Evolutionary conservation across 1,284 basidiomycete species (phyloP).

Genomic region (Malassezia dermatis): DNA sequence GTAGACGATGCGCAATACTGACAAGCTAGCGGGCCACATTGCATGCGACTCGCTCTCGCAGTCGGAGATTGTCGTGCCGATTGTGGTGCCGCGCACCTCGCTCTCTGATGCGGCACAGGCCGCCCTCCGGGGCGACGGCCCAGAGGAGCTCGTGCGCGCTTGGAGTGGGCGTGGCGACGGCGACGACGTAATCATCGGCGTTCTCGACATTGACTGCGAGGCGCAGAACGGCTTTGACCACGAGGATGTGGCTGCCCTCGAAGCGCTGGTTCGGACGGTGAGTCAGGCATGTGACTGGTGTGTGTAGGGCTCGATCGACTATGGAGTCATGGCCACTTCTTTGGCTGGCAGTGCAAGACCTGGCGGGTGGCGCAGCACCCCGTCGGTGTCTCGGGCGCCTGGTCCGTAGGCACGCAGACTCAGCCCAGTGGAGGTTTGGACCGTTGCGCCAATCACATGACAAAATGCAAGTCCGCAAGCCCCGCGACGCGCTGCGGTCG

Average conservation of each 20-base stretch:
- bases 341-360: background rate
- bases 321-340: background rate
- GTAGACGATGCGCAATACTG: slow-evolving; percentile 1
- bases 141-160: slow-evolving; percentile 15
- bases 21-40: slow-evolving; percentile 45
- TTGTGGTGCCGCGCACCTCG: slow-evolving; percentile 28
- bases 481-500: background rate
- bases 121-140: slow-evolving; percentile 16
- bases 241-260: slow-evolving; percentile 42
- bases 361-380: no score
- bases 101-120: slow-evolving; percentile 19
- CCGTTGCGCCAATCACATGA: background rate
- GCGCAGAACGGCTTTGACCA: slow-evolving; percentile 43
- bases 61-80: slow-evolving; percentile 49
- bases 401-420: no score
- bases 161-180: slow-evolving; percentile 36
- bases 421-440: background rate
- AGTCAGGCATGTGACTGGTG: slow-evolving; percentile 18
- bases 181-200: slow-evolving; percentile 45
- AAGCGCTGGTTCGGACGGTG: slow-evolving; percentile 35
- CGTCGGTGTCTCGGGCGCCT: no score
- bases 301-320: background rate
- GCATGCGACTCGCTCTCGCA: slow-evolving; percentile 48
- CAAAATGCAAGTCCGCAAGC: background rate
- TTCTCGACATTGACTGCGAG: slow-evolving; percentile 50